Evolutionary conservation across 106 monocot genomes (phyloP).

Genomic region (Acorus calamus): DNA sequence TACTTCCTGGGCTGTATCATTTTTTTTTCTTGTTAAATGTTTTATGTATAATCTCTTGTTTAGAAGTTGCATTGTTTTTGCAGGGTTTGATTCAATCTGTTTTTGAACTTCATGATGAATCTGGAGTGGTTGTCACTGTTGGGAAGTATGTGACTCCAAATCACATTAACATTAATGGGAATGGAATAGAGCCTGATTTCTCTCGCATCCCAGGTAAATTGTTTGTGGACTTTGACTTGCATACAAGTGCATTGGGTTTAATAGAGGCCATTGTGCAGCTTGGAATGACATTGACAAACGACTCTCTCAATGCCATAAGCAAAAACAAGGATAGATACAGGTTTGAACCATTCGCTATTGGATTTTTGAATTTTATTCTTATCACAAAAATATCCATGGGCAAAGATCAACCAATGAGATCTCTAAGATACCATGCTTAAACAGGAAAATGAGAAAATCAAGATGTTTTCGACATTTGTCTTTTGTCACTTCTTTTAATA

Average conservation of each 20-base stretch:
- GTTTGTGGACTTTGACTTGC: background rate
- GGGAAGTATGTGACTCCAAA: constrained; percentile 89
- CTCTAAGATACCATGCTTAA: too few relatives aligned
- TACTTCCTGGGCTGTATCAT: background rate
- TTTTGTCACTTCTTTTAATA: too few relatives aligned
- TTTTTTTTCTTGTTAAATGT: background rate
- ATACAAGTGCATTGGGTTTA: background rate
- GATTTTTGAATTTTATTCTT: too few relatives aligned
- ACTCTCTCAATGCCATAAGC: constrained; percentile 47
- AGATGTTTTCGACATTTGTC: too few relatives aligned
- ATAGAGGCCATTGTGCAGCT: constrained; percentile 23
- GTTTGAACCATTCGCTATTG: background rate
- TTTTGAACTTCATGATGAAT: constrained; percentile 92
- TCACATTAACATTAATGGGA: constrained; percentile 73
- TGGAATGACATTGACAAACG: constrained; percentile 41
- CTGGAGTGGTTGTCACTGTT: constrained; percentile 90
- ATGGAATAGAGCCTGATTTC: constrained; percentile 91
- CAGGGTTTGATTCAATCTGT: constrained; percentile 98
- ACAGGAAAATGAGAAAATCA: too few relatives aligned
- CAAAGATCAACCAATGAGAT: too few relatives aligned
- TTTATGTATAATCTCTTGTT: too few relatives aligned
- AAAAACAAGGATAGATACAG: constrained; percentile 19
- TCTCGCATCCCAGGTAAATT: constrained; percentile 54
- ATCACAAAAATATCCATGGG: too few relatives aligned
- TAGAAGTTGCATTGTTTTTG: background rate